Conservation (phyloP, 2,329 filamentous ascomycete genomes). For the Septoria petroselini region DNA sequence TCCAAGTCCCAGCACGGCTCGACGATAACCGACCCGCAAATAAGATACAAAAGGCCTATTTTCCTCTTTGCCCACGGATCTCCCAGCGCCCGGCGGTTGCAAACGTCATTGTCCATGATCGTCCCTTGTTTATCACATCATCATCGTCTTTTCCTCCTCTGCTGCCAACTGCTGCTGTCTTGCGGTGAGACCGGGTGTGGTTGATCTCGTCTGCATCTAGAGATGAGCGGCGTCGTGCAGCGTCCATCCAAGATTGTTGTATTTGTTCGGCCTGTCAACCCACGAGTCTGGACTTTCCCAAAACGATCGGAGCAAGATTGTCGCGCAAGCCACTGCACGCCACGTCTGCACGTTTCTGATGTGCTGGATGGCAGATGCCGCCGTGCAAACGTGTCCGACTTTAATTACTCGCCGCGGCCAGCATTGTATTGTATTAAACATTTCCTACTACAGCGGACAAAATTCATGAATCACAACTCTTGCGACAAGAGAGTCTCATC, state of each 20-base stretch:
- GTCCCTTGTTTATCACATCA: no score
- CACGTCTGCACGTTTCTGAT: no score
- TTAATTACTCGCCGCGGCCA: neutral
- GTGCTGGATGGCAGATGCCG: neutral
- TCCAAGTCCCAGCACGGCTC: neutral
- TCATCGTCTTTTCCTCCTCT: no score
- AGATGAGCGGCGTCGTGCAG: no score
- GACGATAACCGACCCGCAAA: conserved; percentile 2
- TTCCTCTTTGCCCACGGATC: conserved; percentile 10
- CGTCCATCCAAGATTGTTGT: no score
- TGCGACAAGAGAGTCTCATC: no score
- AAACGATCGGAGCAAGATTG: no score
- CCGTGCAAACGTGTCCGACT: neutral
- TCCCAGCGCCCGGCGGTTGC: conserved; percentile 2
- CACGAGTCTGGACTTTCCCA: no score
- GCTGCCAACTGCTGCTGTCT: conserved; percentile 2
- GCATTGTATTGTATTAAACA: neutral
- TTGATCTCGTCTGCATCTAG: neutral
- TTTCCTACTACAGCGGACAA: no score
- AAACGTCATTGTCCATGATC: neutral
- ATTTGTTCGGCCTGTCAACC: no score
- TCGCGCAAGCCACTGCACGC: no score
- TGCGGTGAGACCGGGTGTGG: neutral
- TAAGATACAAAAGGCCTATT: no score
- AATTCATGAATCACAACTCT: neutral